phyloP scores from a whole-genome alignment of 1,284 basidiomycete genomes.

The Marasmius tenuissimus region DNA sequence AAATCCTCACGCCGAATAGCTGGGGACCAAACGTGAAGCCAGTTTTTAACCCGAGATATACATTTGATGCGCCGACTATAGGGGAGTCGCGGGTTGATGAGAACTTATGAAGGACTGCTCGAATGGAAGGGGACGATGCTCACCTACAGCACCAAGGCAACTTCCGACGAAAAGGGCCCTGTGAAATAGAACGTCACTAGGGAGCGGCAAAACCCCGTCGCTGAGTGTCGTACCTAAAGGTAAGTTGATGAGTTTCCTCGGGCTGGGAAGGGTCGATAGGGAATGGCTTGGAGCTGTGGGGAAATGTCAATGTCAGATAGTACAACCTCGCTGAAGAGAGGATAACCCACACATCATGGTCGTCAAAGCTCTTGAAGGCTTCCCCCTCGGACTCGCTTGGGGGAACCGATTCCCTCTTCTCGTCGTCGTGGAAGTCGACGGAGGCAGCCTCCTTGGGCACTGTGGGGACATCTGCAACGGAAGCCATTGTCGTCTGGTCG shows the following conservation, averaged over 20 bases:
- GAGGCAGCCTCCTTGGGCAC: background rate
- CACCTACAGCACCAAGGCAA: slow-evolving; percentile 55
- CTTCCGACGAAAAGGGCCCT: slow-evolving; percentile 63
- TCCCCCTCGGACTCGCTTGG: background rate
- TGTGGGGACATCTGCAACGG: background rate
- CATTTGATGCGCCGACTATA: slow-evolving; percentile 57
- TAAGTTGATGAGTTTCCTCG: slow-evolving; percentile 56
- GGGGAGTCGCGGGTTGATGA: background rate
- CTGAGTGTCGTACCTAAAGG: slow-evolving; percentile 36
- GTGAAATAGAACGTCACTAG: background rate
- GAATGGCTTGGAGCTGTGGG: slow-evolving; percentile 46
- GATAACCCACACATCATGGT: slow-evolving; percentile 38
- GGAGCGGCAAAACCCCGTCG: background rate
- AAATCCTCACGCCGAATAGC: slow-evolving; percentile 49
- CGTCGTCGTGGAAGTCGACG: background rate
- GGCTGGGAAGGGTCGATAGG: slow-evolving; percentile 48
- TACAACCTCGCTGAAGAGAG: background rate
- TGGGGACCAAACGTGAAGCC: slow-evolving; percentile 68
- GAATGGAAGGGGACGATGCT: slow-evolving; percentile 4
- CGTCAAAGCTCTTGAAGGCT: slow-evolving; percentile 25
- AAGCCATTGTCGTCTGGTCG: background rate
- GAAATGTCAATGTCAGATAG: background rate
- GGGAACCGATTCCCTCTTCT: background rate
- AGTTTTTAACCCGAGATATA: slow-evolving; percentile 72
- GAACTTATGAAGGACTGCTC: slow-evolving; percentile 11